A percentile compares a stretch with the other conserved stretches of the same genome.
phyloP scores from a whole-genome alignment of 148 eudicot species.

The Camellia granthamiana region DNA sequence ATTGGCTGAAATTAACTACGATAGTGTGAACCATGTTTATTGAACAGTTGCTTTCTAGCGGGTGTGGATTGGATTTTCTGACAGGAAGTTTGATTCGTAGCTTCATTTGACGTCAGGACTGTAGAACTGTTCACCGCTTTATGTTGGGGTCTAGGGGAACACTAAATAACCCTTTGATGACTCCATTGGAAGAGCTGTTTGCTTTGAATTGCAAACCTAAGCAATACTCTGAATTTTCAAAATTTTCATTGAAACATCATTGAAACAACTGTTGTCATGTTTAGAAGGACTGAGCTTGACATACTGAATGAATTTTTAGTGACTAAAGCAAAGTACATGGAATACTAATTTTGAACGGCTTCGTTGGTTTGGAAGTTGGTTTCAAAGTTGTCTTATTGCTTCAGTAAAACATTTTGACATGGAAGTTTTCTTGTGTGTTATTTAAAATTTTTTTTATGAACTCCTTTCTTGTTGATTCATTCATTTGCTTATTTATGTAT shows the following conservation, averaged over 20 bases:
- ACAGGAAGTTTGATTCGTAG: not conserved
- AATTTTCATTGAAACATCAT: not conserved
- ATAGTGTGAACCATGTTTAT: not conserved
- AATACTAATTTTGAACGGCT: not conserved
- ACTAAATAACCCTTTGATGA: not conserved
- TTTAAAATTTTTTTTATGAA: no score
- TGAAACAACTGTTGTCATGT: not conserved
- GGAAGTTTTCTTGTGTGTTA: no score
- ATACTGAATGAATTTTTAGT: not conserved
- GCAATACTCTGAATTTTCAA: not conserved
- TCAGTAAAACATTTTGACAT: not conserved
- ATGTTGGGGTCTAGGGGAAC: not conserved
- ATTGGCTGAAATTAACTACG: not conserved
- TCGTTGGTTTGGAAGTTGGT: conserved; percentile 2
- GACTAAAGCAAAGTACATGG: not conserved
- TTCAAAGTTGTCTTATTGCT: not conserved
- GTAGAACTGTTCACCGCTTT: not conserved
- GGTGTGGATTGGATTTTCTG: not conserved
- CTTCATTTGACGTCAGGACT: conserved; percentile 1
- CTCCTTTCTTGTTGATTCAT: not conserved
- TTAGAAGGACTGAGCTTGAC: not conserved
- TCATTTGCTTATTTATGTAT: not conserved
- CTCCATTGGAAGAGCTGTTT: not conserved
- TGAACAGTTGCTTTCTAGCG: not conserved
- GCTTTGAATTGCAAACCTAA: not conserved